Evolutionary conservation across 768 basidiomycete species (phyloP), one percentile per base, ranked within the genome.

Genomic region (Calvatia gigantea): DNA sequence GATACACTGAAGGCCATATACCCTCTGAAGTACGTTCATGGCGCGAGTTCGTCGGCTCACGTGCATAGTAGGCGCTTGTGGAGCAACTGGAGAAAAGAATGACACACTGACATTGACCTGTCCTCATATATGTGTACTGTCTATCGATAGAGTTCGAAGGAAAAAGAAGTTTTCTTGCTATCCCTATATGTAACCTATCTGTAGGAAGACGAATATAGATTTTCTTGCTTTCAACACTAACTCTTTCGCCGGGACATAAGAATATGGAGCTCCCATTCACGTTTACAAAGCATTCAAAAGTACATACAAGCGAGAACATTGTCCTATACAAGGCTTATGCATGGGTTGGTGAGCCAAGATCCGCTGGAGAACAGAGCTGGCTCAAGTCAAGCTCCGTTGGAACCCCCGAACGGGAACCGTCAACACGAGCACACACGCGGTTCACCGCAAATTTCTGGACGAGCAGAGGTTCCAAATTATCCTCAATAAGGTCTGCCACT

Each of bases 21-120:
- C 96, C 96, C 29, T 78, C 87, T 1, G 96, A 98, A 69, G 94
- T 99, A 64, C 82, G 81, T 63, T 92, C 91, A 29, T 98, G 95
- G 95, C 75, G 82, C 55, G 91, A 95, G 69, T 98, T 92, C 68
- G 83, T 94, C 41, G 91, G 91, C 12, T 73, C 74, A 58, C 79
- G 80, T 50, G 87, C 85, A 33, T 91, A 62, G 78, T 58, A 50
- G 45, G 17, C 41, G 35, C 7, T 21, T 54, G n/a, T 17, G 33
- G 49, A 32, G 50, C 37, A 23, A 21, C 11, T 42, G 11, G 41
- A 21, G 6, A 4, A 23, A 11, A 42, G 17, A 17, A 42, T 23
- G 41, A 2, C 8, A 42, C 19, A n/a, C 8, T 11, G 4, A 37
- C n/a, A 12, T 12, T 37, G 12, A n/a, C n/a, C 12, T 37, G 35